Conservation (phyloP, 768 basidiomycete genomes). For the Calocera viscosa region DNA sequence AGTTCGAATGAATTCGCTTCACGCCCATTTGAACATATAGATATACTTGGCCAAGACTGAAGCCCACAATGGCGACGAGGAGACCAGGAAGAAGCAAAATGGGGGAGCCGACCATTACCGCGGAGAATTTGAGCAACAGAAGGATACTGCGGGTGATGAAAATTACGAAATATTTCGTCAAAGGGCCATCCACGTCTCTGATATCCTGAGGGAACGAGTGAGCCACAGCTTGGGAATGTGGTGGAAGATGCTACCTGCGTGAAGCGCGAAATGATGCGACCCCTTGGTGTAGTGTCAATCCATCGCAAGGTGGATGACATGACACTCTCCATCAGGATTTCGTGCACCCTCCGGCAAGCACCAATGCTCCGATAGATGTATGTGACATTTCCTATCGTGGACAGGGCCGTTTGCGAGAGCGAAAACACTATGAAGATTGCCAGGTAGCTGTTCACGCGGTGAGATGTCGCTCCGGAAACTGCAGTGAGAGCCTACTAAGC, state of each 20-base stretch:
- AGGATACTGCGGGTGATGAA: no score
- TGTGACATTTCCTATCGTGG: neutral
- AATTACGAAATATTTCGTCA: no score
- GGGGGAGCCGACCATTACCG: slow-evolving; percentile 36
- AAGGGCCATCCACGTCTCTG: no score
- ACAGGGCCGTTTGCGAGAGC: neutral
- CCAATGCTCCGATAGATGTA: neutral
- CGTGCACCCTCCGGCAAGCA: neutral
- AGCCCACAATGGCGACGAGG: slow-evolving; percentile 33
- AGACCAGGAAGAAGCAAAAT: slow-evolving; percentile 38
- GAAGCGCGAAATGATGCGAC: slow-evolving; percentile 50
- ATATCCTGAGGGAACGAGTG: no score
- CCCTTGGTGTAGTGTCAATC: slow-evolving; percentile 40
- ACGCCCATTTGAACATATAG: slow-evolving; percentile 44
- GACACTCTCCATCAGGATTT: neutral
- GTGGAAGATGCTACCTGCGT: slow-evolving; percentile 39
- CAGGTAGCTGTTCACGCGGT: slow-evolving; percentile 1
- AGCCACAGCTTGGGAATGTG: no score
- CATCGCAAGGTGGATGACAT: slow-evolving; percentile 26
- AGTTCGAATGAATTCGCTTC: slow-evolving; percentile 28
- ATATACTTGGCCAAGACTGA: slow-evolving; percentile 38
- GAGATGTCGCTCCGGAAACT: no score
- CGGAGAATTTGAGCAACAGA: slow-evolving; percentile 35
- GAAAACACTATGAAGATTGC: neutral
- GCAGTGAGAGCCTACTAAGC: no score